Base-by-base conservation (phyloP, 768 basidiomycete genomes). In the Botryobasidium botryosum region DNA sequence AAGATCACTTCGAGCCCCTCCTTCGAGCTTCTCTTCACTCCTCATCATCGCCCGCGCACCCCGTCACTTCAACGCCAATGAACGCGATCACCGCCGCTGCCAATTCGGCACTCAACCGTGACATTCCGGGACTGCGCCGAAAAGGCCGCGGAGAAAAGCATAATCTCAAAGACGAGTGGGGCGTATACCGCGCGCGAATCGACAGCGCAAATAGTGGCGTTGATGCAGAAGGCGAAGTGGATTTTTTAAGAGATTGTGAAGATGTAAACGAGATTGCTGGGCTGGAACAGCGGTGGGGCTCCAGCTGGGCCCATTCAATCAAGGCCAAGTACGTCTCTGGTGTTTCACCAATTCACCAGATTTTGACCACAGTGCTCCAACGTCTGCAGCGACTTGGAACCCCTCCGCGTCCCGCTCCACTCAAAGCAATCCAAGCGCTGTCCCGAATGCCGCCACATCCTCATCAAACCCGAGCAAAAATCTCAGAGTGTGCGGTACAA, bases 401-500 rank as follows among this genome's bases (percentile, higher is more conserved):
- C 94, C 0, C 67, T 85, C 37, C 81, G 94, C 26, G 85, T 96
- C 53, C 90, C 87, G 1, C 68, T 99, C 1, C 86, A 83, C 52
- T 84, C 88, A 0, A 97, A 96, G 60, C 75, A 82, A 43, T 88
- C 90, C 3, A 97, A 97, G 62, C 85, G 94, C 3, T 99, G 94
- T 64, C 80, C 88, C 12, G 71, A 69, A 2, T 99, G 94, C 58
- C 78, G 84, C 15, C 92, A 97, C 60, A 94, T 97, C 53, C 73
- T 99, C 50, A 94, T 96, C 62, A 94, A 96, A 59, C 94, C 94
- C 3, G 94, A 99, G 59, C 83, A 91, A 56, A 99, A 99, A 58
- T 81, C 90, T 0, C 86, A 88, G 53, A 88, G 85, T 15, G 80
- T 84, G 29, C 75, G 87, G 15, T 96, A 79, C 69, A 96, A 96